A percentile compares a stretch with the other conserved stretches of the same genome.
Evolutionary conservation across 768 basidiomycete species (phyloP).

Genomic region (Mycena galopus): DNA sequence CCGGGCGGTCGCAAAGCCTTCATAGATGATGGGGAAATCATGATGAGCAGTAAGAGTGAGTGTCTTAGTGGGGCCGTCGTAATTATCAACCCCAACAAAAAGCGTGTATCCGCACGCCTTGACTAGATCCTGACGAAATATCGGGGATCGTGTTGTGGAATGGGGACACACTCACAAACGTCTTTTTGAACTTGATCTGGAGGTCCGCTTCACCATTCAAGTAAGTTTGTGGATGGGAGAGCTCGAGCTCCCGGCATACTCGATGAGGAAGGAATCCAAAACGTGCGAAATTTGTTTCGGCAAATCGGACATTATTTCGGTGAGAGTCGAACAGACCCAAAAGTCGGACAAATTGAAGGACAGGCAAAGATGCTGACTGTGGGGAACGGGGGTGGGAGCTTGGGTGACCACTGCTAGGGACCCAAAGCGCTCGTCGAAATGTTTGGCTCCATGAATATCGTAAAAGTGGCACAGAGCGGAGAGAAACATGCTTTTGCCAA

Average conservation of each 20-base stretch:
- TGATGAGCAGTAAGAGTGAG: background rate
- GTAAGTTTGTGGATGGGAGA: background rate
- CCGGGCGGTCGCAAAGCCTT: background rate
- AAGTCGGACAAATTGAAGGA: background rate
- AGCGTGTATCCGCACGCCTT: constrained; percentile 8
- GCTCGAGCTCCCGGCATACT: constrained; percentile 19
- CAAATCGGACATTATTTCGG: background rate
- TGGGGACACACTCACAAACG: constrained; percentile 16
- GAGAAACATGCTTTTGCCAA: constrained; percentile 21
- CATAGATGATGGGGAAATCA: background rate
- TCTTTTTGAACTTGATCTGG: background rate
- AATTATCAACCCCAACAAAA: constrained; percentile 23
- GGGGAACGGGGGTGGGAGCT: background rate
- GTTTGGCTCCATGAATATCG: constrained; percentile 2
- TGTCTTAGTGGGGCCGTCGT: constrained; percentile 4
- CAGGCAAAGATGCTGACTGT: constrained; percentile 18
- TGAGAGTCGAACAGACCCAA: background rate
- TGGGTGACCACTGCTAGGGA: background rate
- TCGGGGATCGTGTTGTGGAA: background rate
- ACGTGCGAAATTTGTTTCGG: background rate
- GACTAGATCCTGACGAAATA: constrained; percentile 1
- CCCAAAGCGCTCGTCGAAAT: background rate
- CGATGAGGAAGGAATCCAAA: constrained; percentile 7
- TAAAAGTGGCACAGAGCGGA: constrained; percentile 8
- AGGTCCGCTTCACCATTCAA: background rate